These are phyloP conservation scores for Pseudogymnoascus sp. DNA, from an alignment of 2,329 filamentous ascomycete genomes.

Conservation along the genomic window DNA sequence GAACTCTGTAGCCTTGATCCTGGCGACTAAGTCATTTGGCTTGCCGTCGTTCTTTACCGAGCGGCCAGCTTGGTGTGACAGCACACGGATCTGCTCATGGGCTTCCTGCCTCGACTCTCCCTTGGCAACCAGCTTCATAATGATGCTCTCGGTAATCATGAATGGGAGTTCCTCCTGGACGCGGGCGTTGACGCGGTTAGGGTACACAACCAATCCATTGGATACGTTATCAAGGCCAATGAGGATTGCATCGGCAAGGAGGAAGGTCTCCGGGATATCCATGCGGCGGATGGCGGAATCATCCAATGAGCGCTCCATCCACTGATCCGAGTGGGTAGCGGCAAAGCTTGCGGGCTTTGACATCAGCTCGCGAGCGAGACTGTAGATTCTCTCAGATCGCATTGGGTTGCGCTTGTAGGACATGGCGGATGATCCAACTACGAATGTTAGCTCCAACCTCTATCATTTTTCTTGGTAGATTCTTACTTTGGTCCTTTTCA, in stretches of 20 bases:
- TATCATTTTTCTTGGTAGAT: neutral
- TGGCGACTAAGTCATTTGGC: slow-evolving; percentile 72
- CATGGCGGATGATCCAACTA: slow-evolving; percentile 55
- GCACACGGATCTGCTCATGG: slow-evolving; percentile 79
- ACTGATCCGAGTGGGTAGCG: slow-evolving; percentile 64
- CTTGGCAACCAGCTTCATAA: slow-evolving; percentile 69
- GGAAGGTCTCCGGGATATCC: slow-evolving; percentile 59
- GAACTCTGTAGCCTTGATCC: slow-evolving; percentile 66
- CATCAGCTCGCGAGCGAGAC: slow-evolving; percentile 40
- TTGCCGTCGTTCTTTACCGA: slow-evolving; percentile 69
- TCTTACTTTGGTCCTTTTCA: slow-evolving; percentile 60
- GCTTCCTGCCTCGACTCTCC: slow-evolving; percentile 71
- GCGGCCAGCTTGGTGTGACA: slow-evolving; percentile 66
- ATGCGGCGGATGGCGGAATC: slow-evolving; percentile 51
- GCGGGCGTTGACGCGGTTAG: slow-evolving; percentile 59
- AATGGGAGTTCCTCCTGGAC: slow-evolving; percentile 77
- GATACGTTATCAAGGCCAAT: slow-evolving; percentile 62
- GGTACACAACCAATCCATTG: slow-evolving; percentile 70
- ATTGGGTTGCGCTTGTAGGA: slow-evolving; percentile 44
- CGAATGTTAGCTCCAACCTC: neutral
- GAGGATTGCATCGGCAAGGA: slow-evolving; percentile 61
- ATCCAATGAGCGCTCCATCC: slow-evolving; percentile 51
- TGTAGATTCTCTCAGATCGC: slow-evolving; percentile 42
- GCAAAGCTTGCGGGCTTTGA: slow-evolving; percentile 28
- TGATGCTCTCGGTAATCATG: slow-evolving; percentile 69